phyloP scores from a whole-genome alignment of 2,329 filamentous ascomycete species.

The Boeremia exigua region DNA sequence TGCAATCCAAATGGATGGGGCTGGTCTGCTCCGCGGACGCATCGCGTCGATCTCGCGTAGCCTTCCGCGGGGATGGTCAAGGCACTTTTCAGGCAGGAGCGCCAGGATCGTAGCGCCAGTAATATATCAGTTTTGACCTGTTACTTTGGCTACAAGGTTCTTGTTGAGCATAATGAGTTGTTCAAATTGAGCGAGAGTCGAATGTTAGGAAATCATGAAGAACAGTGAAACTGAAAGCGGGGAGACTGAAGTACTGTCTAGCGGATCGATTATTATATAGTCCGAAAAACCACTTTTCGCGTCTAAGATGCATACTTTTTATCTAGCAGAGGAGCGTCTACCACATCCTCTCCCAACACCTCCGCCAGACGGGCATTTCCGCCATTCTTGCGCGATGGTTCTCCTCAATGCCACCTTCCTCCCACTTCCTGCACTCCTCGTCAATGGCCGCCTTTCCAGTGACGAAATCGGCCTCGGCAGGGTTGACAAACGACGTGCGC shows the following conservation, averaged over 20 bases:
- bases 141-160: no score
- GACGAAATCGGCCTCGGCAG: conserved; percentile 48
- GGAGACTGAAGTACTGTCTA: no score
- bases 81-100: no score
- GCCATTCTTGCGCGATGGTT: conserved; percentile 8
- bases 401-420: conserved; percentile 15
- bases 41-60: no score
- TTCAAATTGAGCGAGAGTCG: no score
- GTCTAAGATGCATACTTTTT: not conserved
- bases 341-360: conserved; percentile 19
- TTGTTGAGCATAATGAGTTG: no score
- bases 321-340: not conserved
- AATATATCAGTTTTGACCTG: not conserved
- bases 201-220: no score
- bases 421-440: conserved; percentile 44
- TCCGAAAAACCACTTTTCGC: not conserved
- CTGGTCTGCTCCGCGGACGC: no score
- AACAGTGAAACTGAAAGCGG: no score
- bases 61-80: no score
- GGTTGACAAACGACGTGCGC: conserved; percentile 58
- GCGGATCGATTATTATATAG: no score
- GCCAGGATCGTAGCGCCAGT: not conserved
- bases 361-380: conserved; percentile 12
- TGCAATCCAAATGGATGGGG: no score
- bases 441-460: conserved; percentile 52